Conservation (phyloP, 148 eudicot species). For the Agrostemma githago region DNA sequence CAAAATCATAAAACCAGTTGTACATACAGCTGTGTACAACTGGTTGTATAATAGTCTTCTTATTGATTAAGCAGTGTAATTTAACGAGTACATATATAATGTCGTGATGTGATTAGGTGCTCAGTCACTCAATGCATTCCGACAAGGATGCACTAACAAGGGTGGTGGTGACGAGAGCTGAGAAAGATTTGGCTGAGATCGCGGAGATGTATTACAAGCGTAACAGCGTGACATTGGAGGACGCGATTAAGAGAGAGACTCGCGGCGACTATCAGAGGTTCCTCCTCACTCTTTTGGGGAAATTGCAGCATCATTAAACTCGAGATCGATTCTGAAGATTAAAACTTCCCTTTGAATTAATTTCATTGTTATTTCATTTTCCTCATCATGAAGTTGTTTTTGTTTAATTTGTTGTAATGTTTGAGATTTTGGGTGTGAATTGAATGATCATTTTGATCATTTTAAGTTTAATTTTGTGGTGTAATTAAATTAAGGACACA, state of each 20-base stretch:
- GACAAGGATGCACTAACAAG: constrained; percentile 75
- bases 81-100: no score
- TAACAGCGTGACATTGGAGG: constrained; percentile 64
- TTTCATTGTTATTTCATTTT: constrained; percentile 6
- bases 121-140: constrained; percentile 48
- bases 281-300: constrained; percentile 72
- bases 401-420: no score
- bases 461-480: background rate
- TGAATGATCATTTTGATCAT: background rate
- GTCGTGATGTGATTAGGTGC: constrained; percentile 29
- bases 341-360: background rate
- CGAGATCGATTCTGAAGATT: background rate
- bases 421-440: background rate
- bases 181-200: constrained; percentile 53
- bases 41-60: no score
- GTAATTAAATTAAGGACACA: background rate
- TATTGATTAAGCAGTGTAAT: no score
- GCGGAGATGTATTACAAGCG: constrained; percentile 61
- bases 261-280: constrained; percentile 67
- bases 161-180: constrained; percentile 67
- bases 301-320: constrained; percentile 27
- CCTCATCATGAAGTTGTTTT: background rate
- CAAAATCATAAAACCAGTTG: no score
- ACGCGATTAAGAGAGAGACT: constrained; percentile 50
- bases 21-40: no score